Base-by-base conservation (phyloP, 1,284 basidiomycete species). In the Microbotryum silenes-acaulis region DNA sequence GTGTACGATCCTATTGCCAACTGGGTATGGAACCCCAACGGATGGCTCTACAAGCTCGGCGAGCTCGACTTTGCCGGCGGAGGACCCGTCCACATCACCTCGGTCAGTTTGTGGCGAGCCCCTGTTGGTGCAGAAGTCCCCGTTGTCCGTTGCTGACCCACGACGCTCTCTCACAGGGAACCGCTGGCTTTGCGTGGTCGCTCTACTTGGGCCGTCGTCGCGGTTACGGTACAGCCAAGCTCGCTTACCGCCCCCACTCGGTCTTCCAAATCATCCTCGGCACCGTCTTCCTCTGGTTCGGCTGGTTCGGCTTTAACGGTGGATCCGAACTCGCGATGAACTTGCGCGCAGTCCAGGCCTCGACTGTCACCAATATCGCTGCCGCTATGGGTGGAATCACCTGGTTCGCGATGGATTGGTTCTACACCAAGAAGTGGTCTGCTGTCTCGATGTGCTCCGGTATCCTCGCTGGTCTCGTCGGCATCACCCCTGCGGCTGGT, bases 391-490 rank as follows among this genome's bases (percentile, higher is more conserved):
- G 84, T 37, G 91, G 88, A 18, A 80, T 91, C 61, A 82, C 86
- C n/a, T 96, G 91, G 91, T 87, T 91, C 75, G 76, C 89, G 64
- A 82, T 94, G 68, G 91, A 93, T 76, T 93, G 29, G 53, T 62
- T 82, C 75, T 81, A 91, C 62, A 87, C 91, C 74, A 80, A 84
- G 63, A 88, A 89, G 77, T 96, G 86, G 86, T 90, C 82, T 58
- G 87, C 90, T 82, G 89, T 98, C 65, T 92, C 92, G 18, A 94
- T 98, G 80, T 98, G 94, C 79, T 91, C 90, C 4, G 94, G 94
- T 57, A 91, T 90, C 61, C 87, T 97, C 69, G 81, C 87, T 16
- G 92, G 91, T 57, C 83, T 96, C 14, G 62, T 56, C 51, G 88
- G 86, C 37, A 94, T 96, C 75, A 96, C 92, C 1, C 92, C 93